Evolutionary conservation across 495 filamentous ascomycete genomes (phyloP).

Genomic region (Aspergillus cristatus): DNA sequence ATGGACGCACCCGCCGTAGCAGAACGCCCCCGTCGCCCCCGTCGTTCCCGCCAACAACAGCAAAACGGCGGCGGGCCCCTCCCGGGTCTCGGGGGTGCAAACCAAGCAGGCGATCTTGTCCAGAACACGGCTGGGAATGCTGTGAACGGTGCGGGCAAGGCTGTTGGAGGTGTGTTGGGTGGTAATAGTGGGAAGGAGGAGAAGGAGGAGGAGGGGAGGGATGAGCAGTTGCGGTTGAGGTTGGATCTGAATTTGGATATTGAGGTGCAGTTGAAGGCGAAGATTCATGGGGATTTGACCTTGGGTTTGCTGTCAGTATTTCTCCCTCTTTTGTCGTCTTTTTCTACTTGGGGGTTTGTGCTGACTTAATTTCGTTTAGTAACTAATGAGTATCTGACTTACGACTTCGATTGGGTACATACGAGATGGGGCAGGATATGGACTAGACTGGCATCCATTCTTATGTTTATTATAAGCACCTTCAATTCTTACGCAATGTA

Average conservation of each 20-base stretch:
- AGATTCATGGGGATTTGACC: conserved; percentile 86
- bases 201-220: conserved; percentile 40
- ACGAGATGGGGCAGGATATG: too few relatives aligned
- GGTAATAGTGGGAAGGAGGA: conserved; percentile 22
- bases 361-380: too few relatives aligned
- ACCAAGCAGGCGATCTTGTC: conserved; percentile 47
- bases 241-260: conserved; percentile 84
- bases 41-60: conserved; percentile 26
- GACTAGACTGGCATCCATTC: too few relatives aligned
- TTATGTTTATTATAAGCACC: too few relatives aligned
- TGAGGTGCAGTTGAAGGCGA: conserved; percentile 82
- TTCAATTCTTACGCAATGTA: too few relatives aligned
- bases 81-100: conserved; percentile 48
- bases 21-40: conserved; percentile 18
- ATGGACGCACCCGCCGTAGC: conserved; percentile 23
- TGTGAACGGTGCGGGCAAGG: conserved; percentile 50
- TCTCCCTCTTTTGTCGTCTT: conserved; percentile 2
- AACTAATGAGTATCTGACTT: too few relatives aligned
- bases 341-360: neutral
- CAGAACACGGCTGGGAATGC: conserved; percentile 56
- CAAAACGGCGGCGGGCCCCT: conserved; percentile 35
- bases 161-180: conserved; percentile 40
- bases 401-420: too few relatives aligned
- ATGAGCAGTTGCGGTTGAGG: conserved; percentile 67
- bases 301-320: conserved; percentile 70